Evolutionary conservation across 345 rosid genomes (phyloP), one percentile per base, ranked within the genome.

Genomic region (Populus nigra): DNA sequence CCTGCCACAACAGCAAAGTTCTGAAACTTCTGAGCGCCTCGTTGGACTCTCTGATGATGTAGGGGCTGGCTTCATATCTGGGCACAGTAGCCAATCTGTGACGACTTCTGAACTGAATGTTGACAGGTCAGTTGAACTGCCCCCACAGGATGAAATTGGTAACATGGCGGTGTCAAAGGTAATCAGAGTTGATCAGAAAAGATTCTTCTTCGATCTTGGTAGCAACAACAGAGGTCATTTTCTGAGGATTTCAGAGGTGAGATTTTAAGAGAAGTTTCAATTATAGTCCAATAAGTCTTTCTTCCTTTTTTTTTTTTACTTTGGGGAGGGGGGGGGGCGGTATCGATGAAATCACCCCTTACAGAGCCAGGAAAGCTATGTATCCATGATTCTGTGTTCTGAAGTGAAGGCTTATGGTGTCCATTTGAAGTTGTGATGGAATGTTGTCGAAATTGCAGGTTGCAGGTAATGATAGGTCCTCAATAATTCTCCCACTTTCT

Each of bases 21-120:
- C 92, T 66, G 98, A 91, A 85, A 78, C 85, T 83, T 83, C 92
- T 73, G 97, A 91, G 84, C 91, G 79, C 71, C 73, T 92, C 65
- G 94, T 86, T 83, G 99, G 97, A 74, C 98, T 95, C 73, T 95
- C 99, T 11, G 96, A 96, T 87, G 99, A 96, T 82, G 99, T 96
- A 5, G 99, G 98, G 77, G 99, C 98, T 79, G 99, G 99, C 75
- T 96, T 96, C 84, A 96, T 96, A 83, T 86, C 99, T 82, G 99
- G 99, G 49, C 94, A 93, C 73, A 88, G 92, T 71, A 89, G 84
- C 72, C 99, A 95, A 76, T 88, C 93, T 45, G 81, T 85, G 80
- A 77, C 94, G 50, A 83, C 90, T 82, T 88, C 96, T 47, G 97
- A 93, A 63, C 80, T 88, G 82, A 88, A 85, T 81, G 91, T 78